phyloP scores from a whole-genome alignment of 2,329 filamentous ascomycete species.

The Paecilomyces sp. region DNA sequence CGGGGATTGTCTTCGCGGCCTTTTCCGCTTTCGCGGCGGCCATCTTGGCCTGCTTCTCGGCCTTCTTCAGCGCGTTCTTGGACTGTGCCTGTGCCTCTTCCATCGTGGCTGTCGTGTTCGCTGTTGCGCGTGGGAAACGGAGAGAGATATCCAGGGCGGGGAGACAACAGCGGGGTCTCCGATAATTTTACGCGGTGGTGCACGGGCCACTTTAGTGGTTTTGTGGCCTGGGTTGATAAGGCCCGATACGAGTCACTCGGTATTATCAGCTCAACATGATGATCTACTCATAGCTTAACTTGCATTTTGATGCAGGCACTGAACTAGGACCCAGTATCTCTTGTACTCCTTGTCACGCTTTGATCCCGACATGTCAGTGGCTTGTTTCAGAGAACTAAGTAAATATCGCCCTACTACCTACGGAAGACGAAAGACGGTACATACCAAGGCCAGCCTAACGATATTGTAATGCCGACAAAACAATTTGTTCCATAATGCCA shows the following conservation, averaged over 20 bases:
- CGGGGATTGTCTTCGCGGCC: background rate
- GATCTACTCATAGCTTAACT: no score
- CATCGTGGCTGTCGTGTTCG: background rate
- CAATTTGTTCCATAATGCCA: no score
- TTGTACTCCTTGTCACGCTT: no score
- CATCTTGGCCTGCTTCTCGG: background rate
- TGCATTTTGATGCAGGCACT: no score
- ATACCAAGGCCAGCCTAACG: no score
- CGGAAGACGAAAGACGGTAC: no score
- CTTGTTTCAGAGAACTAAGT: no score
- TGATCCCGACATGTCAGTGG: no score
- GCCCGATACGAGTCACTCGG: background rate
- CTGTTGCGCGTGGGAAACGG: background rate
- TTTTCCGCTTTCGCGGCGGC: background rate
- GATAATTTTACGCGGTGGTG: background rate
- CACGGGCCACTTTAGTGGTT: background rate
- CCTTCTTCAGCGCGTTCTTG: background rate
- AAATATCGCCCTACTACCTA: no score
- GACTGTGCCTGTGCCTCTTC: background rate
- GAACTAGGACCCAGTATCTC: no score
- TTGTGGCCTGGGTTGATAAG: background rate
- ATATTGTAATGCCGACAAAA: no score
- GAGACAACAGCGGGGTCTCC: background rate
- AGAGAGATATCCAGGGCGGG: background rate
- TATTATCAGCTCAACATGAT: no score